Conservation (phyloP, 2,329 filamentous ascomycete genomes). For the Diaporthe citri region DNA sequence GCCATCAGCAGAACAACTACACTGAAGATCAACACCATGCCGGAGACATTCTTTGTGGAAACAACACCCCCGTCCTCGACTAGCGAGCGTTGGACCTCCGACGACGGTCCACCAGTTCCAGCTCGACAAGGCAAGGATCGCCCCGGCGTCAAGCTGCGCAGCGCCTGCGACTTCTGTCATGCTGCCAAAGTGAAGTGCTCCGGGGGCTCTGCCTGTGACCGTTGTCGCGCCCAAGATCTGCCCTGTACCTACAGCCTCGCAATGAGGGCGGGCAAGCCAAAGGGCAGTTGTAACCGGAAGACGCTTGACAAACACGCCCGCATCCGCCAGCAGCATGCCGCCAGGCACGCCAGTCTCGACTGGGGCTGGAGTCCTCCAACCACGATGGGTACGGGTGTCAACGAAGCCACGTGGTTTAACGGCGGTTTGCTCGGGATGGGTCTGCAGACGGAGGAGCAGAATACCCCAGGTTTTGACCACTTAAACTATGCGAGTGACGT, state of each 20-base stretch:
- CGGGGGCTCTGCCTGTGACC: conserved; percentile 9
- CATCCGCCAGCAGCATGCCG: conserved; percentile 16
- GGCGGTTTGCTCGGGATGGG: conserved; percentile 14
- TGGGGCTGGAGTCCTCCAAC: neutral
- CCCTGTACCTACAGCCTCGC: neutral
- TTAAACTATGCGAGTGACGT: conserved; percentile 14
- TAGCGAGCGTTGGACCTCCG: neutral
- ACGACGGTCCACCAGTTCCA: neutral
- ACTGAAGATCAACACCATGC: neutral
- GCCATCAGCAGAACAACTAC: neutral
- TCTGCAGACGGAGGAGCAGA: conserved; percentile 14
- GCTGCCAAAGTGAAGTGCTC: conserved; percentile 12
- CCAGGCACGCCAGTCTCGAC: neutral
- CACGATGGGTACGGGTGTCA: neutral
- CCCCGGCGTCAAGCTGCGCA: neutral
- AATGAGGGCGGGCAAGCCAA: conserved; percentile 9
- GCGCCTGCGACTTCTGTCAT: conserved; percentile 8
- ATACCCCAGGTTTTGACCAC: conserved; percentile 13
- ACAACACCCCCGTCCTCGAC: conserved; percentile 16
- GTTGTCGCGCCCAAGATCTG: neutral
- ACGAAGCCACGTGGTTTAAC: conserved; percentile 14
- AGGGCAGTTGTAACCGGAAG: conserved; percentile 14
- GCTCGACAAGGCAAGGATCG: conserved; percentile 15
- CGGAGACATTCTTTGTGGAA: neutral
- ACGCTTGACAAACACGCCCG: conserved; percentile 5